Percentiles rank a stretch among this genome's conserved stretches.
These are phyloP conservation scores for Mortierella alpina DNA, from an alignment of 192 early-diverging fungal genomes.

Conservation along the genomic window DNA sequence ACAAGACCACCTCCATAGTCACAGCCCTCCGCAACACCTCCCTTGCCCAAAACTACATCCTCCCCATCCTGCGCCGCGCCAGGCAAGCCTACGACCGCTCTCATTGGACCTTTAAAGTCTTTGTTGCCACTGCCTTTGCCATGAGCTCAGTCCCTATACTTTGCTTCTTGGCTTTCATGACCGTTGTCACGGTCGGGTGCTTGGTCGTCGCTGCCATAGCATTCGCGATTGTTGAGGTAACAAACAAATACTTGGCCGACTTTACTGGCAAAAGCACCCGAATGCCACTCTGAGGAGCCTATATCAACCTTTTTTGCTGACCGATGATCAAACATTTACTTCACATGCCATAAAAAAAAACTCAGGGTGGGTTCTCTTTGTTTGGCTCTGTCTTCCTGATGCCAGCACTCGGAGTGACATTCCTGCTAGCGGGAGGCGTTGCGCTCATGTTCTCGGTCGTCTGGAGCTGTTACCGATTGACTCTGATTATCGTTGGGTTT, in stretches of 20 bases:
- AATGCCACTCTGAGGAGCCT: too few species aligned
- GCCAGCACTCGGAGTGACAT: constrained; percentile 15
- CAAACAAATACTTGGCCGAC: background rate
- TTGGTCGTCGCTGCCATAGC: constrained; percentile 22
- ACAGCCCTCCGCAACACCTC: too few species aligned
- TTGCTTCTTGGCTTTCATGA: constrained; percentile 27
- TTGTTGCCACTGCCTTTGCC: background rate
- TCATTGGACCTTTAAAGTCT: too few species aligned
- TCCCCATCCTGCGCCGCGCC: too few species aligned
- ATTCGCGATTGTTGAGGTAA: constrained; percentile 22
- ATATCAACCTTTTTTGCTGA: too few species aligned
- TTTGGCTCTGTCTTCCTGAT: constrained; percentile 25
- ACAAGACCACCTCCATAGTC: too few species aligned
- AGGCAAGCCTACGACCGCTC: too few species aligned
- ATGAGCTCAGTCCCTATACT: constrained; percentile 20
- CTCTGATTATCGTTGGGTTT: constrained; percentile 66
- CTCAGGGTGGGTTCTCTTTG: constrained; percentile 18
- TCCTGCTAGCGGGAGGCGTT: constrained; percentile 30
- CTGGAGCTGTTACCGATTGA: constrained; percentile 49
- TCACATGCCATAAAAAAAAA: background rate
- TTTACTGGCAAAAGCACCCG: background rate
- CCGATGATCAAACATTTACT: background rate
- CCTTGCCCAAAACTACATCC: too few species aligned
- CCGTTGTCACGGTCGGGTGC: constrained; percentile 18
- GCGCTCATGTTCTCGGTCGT: constrained; percentile 57